phyloP scores from a whole-genome alignment of 2,329 filamentous ascomycete species.

The Fusarium brachygibbosum region DNA sequence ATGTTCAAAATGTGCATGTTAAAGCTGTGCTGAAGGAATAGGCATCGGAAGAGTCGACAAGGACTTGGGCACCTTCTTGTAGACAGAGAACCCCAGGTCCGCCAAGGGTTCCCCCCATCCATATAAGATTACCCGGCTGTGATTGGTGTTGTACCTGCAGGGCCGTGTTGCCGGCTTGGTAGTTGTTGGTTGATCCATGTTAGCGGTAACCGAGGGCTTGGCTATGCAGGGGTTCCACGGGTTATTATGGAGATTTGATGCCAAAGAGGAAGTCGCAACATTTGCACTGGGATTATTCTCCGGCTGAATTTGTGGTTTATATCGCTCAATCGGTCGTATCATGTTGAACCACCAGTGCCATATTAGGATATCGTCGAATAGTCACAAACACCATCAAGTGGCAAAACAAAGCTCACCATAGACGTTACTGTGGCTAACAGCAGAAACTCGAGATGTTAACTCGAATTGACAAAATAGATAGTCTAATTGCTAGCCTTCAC shows the following conservation, averaged over 20 bases:
- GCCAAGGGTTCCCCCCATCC: not conserved
- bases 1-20: not conserved
- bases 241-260: not conserved
- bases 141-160: not conserved
- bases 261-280: not conserved
- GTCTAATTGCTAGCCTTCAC: too few relatives aligned
- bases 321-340: too few relatives aligned
- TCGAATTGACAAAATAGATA: too few relatives aligned
- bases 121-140: not conserved
- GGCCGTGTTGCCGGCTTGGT: constrained; percentile 2
- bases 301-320: too few relatives aligned
- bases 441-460: too few relatives aligned
- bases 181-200: constrained; percentile 2
- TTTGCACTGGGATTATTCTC: too few relatives aligned
- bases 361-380: too few relatives aligned
- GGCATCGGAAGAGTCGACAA: not conserved
- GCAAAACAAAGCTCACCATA: too few relatives aligned
- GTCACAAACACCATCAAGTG: too few relatives aligned
- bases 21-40: not conserved
- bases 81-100: not conserved
- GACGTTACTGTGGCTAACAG: too few relatives aligned
- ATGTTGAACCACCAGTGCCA: too few relatives aligned
- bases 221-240: not conserved
- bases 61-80: not conserved
- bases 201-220: not conserved